These are phyloP conservation scores for Eucalyptus marginata DNA, from an alignment of 345 rosid species.

Conservation along the genomic window DNA sequence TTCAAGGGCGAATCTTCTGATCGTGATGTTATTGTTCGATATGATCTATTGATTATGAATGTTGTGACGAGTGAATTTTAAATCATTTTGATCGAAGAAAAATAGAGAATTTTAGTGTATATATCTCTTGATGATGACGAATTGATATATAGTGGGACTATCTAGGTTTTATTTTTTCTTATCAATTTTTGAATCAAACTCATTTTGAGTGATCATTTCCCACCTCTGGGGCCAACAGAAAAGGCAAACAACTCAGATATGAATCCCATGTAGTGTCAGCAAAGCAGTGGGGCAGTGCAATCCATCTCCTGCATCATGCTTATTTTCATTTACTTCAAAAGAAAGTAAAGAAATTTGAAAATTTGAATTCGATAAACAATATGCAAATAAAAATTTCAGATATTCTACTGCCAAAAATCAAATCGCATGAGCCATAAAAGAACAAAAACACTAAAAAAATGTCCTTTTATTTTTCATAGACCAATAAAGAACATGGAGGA, in stretches of 20 bases:
- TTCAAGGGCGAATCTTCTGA: not conserved
- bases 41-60: not conserved
- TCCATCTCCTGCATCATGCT: not conserved
- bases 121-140: not conserved
- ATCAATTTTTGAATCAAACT: not conserved
- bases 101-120: not conserved
- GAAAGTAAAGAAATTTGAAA: not conserved
- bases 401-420: not conserved
- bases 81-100: not conserved
- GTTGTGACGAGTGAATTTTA: not conserved
- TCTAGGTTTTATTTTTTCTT: not conserved
- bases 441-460: not conserved
- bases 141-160: not conserved
- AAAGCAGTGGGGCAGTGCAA: not conserved
- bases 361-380: not conserved
- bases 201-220: not conserved
- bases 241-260: not conserved
- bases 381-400: not conserved
- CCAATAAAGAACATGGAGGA: not conserved
- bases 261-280: not conserved
- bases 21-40: not conserved
- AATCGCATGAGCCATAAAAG: not conserved
- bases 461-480: not conserved
- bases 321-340: not conserved
- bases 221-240: not conserved